These are phyloP conservation scores for Myxozyma melibiosi DNA, from an alignment of 805 yeast species.

Conservation along the genomic window DNA sequence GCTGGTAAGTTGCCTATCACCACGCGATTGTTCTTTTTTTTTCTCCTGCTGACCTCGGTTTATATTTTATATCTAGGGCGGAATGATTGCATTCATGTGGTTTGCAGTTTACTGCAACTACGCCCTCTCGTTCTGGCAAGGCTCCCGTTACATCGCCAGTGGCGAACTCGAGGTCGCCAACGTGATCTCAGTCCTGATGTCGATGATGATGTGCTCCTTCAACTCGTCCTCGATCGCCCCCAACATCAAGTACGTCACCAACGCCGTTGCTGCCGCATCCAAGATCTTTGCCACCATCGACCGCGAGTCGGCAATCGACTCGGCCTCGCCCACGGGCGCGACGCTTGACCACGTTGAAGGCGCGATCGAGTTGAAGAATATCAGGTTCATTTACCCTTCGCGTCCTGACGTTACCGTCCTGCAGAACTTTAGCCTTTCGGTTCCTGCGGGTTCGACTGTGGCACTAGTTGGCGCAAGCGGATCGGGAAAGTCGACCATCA, in stretches of 20 bases:
- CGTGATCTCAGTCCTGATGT: slow-evolving; percentile 41
- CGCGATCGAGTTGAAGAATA: slow-evolving; percentile 78
- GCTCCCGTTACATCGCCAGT: slow-evolving; percentile 45
- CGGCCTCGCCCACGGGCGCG: slow-evolving; percentile 34
- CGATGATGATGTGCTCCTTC: slow-evolving; percentile 42
- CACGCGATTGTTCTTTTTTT: background rate
- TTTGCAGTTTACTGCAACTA: slow-evolving; percentile 73
- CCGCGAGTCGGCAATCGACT: slow-evolving; percentile 45
- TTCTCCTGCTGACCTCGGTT: no score
- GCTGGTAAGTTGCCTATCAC: slow-evolving; percentile 23
- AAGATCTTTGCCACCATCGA: slow-evolving; percentile 47
- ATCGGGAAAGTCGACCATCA: slow-evolving; percentile 88
- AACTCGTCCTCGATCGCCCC: slow-evolving; percentile 46
- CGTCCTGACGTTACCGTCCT: slow-evolving; percentile 80
- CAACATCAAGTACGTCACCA: slow-evolving; percentile 42
- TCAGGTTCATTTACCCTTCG: slow-evolving; percentile 81
- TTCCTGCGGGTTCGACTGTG: slow-evolving; percentile 86
- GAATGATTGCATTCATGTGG: slow-evolving; percentile 44
- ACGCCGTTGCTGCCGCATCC: slow-evolving; percentile 45
- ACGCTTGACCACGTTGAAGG: slow-evolving; percentile 47
- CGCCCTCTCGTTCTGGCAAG: slow-evolving; percentile 50
- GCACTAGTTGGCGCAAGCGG: slow-evolving; percentile 97
- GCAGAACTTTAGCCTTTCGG: slow-evolving; percentile 69
- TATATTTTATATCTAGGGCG: slow-evolving; percentile 40
- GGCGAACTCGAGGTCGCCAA: slow-evolving; percentile 42